Conservation (phyloP, 2,329 filamentous ascomycete genomes). For the Colletotrichum godetiae region DNA sequence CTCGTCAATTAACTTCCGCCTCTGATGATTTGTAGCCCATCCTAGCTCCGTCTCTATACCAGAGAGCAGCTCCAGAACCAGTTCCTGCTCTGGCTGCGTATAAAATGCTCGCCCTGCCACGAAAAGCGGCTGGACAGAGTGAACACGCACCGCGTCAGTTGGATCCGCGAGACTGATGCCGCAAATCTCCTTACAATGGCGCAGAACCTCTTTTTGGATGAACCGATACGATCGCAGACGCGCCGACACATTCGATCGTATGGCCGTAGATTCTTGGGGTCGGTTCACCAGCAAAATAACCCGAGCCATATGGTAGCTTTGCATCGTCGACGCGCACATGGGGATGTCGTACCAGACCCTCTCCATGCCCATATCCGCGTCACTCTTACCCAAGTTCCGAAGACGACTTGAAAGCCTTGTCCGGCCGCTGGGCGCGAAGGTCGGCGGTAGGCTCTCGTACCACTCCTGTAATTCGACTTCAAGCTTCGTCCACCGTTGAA, state of each 20-base stretch:
- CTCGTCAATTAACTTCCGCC: neutral
- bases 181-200: conserved; percentile 4
- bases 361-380: conserved; percentile 50
- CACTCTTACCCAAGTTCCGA: neutral
- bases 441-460: neutral
- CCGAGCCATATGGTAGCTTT: conserved; percentile 73
- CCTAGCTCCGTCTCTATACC: conserved; percentile 72
- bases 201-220: neutral
- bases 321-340: conserved; percentile 74
- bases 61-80: conserved; percentile 65
- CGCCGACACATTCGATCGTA: conserved; percentile 3
- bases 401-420: neutral
- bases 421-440: neutral
- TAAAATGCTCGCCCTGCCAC: conserved; percentile 52
- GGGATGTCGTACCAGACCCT: conserved; percentile 73
- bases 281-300: conserved; percentile 62
- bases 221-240: conserved; percentile 1
- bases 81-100: conserved; percentile 65
- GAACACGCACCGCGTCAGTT: neutral
- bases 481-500: conserved; percentile 28
- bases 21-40: conserved; percentile 60
- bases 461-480: conserved; percentile 9
- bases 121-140: conserved; percentile 13
- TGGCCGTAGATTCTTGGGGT: conserved; percentile 8
- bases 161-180: conserved; percentile 14